These are phyloP conservation scores for Eucalyptus tenuipes DNA, from an alignment of 345 rosid species.

Conservation along the genomic window DNA sequence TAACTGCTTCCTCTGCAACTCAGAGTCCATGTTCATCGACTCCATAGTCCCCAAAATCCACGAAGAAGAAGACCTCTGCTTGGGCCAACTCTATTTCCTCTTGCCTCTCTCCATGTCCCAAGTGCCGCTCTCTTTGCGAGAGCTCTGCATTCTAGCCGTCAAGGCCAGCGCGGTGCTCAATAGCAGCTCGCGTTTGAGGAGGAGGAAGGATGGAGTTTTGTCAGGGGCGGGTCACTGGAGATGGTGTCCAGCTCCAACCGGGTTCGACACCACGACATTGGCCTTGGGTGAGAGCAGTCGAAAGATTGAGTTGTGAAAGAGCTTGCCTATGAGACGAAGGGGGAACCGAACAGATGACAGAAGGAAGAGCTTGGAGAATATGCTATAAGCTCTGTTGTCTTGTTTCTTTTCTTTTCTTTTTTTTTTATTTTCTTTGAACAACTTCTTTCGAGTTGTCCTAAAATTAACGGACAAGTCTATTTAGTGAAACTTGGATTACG, in stretches of 20 bases:
- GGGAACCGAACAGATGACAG: background rate
- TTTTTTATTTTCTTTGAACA: background rate
- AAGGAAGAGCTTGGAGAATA: background rate
- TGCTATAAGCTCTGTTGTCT: background rate
- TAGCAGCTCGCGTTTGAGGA: background rate
- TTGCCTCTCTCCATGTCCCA: constrained; percentile 20
- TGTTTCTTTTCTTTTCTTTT: background rate
- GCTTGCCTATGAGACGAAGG: background rate
- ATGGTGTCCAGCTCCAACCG: background rate
- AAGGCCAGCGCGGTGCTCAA: constrained; percentile 20
- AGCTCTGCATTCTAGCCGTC: constrained; percentile 23
- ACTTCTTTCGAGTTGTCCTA: background rate
- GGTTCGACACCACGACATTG: background rate
- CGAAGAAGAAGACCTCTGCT: constrained; percentile 23
- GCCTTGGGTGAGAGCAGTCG: background rate
- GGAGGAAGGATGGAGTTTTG: background rate
- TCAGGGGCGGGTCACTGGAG: background rate
- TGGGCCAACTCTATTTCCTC: constrained; percentile 34
- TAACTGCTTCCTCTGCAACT: constrained; percentile 25
- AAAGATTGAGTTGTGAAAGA: background rate
- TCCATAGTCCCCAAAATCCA: background rate
- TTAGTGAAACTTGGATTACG: background rate
- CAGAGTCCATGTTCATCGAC: constrained; percentile 23
- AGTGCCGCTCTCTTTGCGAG: constrained; percentile 9
- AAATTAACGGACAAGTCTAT: background rate